Percentiles rank a stretch among this genome's conserved stretches.
Conservation (phyloP, 495 filamentous ascomycete species). For the Massariosphaeria phaeospora region DNA sequence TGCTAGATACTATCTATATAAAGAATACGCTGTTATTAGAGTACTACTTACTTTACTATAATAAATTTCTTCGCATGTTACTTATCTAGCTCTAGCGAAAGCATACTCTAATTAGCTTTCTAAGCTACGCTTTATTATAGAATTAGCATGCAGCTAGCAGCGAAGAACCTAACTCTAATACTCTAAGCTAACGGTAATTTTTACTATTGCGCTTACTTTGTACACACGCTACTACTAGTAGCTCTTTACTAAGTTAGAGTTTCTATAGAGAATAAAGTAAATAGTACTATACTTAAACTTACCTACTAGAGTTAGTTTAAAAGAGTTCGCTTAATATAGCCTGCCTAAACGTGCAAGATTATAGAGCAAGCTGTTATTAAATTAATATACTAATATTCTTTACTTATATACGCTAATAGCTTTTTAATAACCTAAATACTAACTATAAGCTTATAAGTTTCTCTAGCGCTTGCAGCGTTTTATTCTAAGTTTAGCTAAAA, state of each 20-base stretch:
- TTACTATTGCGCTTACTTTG: too few relatives aligned
- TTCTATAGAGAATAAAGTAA: not conserved
- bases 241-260: too few relatives aligned
- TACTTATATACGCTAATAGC: constrained; percentile 28
- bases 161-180: not conserved
- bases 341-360: constrained; percentile 42
- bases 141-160: not conserved
- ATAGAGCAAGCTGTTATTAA: constrained; percentile 24
- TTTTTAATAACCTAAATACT: constrained; percentile 29
- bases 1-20: not conserved
- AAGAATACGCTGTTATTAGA: not conserved
- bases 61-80: not conserved
- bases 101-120: not conserved
- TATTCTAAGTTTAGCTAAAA: constrained; percentile 39
- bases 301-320: constrained; percentile 44
- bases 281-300: constrained; percentile 47
- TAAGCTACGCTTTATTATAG: not conserved
- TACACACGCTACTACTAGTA: not conserved
- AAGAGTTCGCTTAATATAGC: constrained; percentile 37
- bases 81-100: not conserved
- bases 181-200: not conserved
- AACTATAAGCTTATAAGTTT: constrained; percentile 43
- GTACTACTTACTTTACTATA: not conserved
- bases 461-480: constrained; percentile 36
- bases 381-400: constrained; percentile 20